phyloP scores from a whole-genome alignment of 306 rosid genomes.

The Malus orientalis region DNA sequence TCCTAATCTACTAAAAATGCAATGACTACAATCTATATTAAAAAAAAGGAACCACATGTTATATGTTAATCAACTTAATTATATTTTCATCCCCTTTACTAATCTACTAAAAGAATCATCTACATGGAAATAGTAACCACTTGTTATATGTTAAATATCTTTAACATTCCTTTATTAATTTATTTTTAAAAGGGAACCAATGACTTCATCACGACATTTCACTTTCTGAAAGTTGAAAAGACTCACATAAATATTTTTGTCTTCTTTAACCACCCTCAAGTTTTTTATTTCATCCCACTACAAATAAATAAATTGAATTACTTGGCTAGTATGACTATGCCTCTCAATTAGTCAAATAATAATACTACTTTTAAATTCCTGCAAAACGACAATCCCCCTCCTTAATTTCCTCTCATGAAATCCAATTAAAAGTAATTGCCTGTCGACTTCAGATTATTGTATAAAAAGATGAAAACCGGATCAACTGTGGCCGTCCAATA shows the following conservation, averaged over 20 bases:
- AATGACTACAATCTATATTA: no score
- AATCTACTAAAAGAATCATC: no score
- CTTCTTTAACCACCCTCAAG: fast-evolving
- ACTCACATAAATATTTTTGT: fast-evolving
- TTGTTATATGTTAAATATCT: no score
- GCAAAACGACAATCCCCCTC: neutral
- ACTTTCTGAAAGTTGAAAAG: fast-evolving
- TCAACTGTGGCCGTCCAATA: neutral
- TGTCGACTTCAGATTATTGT: neutral
- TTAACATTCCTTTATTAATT: no score
- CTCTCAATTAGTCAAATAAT: neutral
- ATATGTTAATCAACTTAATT: no score
- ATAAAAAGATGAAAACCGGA: neutral
- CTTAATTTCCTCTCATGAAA: neutral
- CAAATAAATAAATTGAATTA: neutral
- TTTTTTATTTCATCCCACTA: neutral
- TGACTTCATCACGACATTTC: fast-evolving
- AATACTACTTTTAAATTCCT: neutral
- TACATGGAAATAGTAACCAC: no score
- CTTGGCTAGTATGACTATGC: neutral
- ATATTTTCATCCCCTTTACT: no score
- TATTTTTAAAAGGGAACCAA: no score
- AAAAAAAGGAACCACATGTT: no score
- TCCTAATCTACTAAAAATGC: no score
- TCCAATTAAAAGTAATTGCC: neutral